A percentile compares a stretch with the other conserved stretches of the same genome.
phyloP scores from a whole-genome alignment of 768 basidiomycete species.

The Cytidiella melzeri region DNA sequence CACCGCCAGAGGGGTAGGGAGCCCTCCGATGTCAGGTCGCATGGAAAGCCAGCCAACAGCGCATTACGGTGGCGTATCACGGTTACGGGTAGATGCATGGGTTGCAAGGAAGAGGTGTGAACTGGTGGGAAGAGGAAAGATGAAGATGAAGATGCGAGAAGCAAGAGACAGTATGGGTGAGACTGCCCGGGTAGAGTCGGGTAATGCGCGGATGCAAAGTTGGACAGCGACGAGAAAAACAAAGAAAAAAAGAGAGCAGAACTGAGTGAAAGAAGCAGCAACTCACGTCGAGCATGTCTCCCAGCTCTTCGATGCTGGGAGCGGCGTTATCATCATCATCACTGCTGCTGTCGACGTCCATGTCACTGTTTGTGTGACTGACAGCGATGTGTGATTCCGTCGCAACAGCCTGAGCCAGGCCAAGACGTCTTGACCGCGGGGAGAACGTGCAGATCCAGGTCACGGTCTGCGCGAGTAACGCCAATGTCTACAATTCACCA shows the following conservation, averaged over 20 bases:
- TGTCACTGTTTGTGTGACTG: no score
- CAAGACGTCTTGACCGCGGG: conserved; percentile 7
- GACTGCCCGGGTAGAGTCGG: no score
- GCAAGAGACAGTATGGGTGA: neutral
- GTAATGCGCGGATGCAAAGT: neutral
- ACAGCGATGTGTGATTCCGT: neutral
- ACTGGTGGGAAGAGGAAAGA: no score
- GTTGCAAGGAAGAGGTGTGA: no score
- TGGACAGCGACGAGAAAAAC: no score
- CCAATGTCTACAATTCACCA: neutral
- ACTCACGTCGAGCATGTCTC: conserved; percentile 6
- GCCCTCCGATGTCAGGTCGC: no score
- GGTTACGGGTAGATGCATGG: no score
- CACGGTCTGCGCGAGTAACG: conserved; percentile 3
- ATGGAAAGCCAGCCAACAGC: no score
- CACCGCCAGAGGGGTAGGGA: no score
- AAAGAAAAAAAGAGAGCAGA: no score
- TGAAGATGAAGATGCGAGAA: neutral
- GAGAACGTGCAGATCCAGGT: conserved; percentile 8
- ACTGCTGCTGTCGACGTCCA: neutral
- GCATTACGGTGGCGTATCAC: no score
- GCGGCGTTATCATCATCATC: neutral
- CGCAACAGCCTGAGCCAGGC: neutral
- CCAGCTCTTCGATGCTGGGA: conserved; percentile 1
- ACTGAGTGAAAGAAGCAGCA: neutral